Percentiles rank a stretch among this genome's conserved stretches.
These are phyloP conservation scores for Tephrocybe sp. DNA, from an alignment of 768 basidiomycete genomes.

Conservation along the genomic window DNA sequence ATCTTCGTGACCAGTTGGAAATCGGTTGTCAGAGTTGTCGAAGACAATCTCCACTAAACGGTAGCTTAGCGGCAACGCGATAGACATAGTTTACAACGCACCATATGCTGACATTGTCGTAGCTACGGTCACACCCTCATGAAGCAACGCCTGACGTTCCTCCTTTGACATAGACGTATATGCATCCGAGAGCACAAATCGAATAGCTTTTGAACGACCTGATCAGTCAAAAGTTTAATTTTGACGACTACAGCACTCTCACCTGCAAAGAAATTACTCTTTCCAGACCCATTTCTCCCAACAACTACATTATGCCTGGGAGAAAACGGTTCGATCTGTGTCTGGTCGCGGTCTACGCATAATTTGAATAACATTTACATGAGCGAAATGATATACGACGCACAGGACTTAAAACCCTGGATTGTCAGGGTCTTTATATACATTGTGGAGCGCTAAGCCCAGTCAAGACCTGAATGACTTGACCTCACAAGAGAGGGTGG, in stretches of 20 bases:
- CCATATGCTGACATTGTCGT: slow-evolving; percentile 94
- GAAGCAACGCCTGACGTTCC: slow-evolving; percentile 89
- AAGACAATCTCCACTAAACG: slow-evolving; percentile 85
- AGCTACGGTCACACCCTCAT: slow-evolving; percentile 87
- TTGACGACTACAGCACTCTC: slow-evolving; percentile 29
- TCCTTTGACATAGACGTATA: slow-evolving; percentile 95
- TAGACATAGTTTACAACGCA: slow-evolving; percentile 25
- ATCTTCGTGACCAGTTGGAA: slow-evolving; percentile 89
- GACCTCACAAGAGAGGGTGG: neutral
- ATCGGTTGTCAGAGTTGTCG: slow-evolving; percentile 92
- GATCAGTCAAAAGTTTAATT: neutral
- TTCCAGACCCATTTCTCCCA: slow-evolving; percentile 95
- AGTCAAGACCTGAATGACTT: neutral
- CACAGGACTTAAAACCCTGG: slow-evolving; percentile 98
- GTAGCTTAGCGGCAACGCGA: slow-evolving; percentile 2
- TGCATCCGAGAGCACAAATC: slow-evolving; percentile 96
- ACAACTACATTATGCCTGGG: slow-evolving; percentile 95
- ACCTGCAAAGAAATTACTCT: slow-evolving; percentile 99
- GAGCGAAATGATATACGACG: slow-evolving; percentile 22
- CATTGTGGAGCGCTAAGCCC: slow-evolving; percentile 36
- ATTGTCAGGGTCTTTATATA: slow-evolving; percentile 89
- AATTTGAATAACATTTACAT: slow-evolving; percentile 5
- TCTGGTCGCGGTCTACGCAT: slow-evolving; percentile 75
- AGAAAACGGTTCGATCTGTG: slow-evolving; percentile 92
- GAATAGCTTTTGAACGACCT: slow-evolving; percentile 62